Base-by-base conservation (phyloP, 78 protist genomes). In the Creolimax fragrantissima region DNA sequence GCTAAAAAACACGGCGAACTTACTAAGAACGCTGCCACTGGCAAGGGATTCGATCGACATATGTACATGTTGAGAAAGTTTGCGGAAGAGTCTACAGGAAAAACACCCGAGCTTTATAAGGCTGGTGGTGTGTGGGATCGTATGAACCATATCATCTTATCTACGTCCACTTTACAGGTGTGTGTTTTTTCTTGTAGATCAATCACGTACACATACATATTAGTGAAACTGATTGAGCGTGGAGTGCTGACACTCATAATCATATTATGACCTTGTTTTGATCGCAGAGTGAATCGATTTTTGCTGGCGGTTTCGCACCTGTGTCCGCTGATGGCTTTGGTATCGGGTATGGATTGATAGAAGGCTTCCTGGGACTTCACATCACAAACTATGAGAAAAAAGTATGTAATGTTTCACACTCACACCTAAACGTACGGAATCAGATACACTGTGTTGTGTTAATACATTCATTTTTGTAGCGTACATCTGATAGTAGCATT, bases 281-380 rank as follows among this genome's bases (percentile, higher is more conserved):
- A 24, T 24, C 74, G 24, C 74, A 58, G 74, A 41, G 74, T 44
- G 85, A 44, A 24, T 74, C 92, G 4, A 11, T 93, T 3, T 35
- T 45, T 4, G 58, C 4, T n/a, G 93, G 91, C 74, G 95, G 95
- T 35, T 95, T 95, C 44, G 96, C 95, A 2, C 94, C 96, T n/a
- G 95, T 93, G 4, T 43, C 37, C 5, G 17, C 89, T 37, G 95
- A 95, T 3, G 94, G 96, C 7, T 93, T 41, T n/a, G 96, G 96
- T 3, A 32, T 95, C 5, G 95, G 96, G 35, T 95, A 95, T 93
- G 24, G 3, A 44, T 6, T 93, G 7, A 24, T 11, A 24, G 43
- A 90, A 74, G 44, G 90, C 43, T 11, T 3, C 43, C 5, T 85
- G 37, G 37, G 43, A 35, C 36, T 88, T 39, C 2, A 7, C 45